A percentile compares a stretch with the other conserved stretches of the same genome.
phyloP scores from a whole-genome alignment of 176 grass and related monocot species.

The Raddia distichophylla region DNA sequence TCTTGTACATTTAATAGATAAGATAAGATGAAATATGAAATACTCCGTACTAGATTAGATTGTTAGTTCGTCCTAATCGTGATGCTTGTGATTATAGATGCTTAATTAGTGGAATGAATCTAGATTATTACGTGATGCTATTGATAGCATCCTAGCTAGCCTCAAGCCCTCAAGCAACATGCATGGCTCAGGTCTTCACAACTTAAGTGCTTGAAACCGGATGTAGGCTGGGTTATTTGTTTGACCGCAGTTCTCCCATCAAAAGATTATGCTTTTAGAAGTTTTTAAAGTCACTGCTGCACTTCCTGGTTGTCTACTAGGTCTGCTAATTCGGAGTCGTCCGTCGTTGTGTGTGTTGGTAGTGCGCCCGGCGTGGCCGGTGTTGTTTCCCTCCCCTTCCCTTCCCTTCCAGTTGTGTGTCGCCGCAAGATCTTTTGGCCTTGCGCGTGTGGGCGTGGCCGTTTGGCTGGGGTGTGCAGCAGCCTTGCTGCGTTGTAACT shows the following conservation, averaged over 20 bases:
- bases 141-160: background rate
- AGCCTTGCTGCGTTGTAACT: too few species aligned
- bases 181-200: background rate
- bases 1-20: too few species aligned
- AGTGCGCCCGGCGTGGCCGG: too few species aligned
- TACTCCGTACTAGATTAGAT: conserved; percentile 24
- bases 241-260: background rate
- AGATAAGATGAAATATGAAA: too few species aligned
- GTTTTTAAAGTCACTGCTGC: background rate
- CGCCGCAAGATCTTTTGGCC: too few species aligned
- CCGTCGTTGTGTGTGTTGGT: too few species aligned
- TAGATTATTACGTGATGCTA: conserved; percentile 3
- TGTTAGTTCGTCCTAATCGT: conserved; percentile 39
- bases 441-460: too few species aligned
- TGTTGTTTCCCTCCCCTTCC: too few species aligned
- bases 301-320: too few species aligned
- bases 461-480: too few species aligned
- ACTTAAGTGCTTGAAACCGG: background rate
- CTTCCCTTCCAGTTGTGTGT: too few species aligned
- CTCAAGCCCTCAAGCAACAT: background rate
- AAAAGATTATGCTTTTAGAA: background rate
- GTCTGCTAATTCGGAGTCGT: too few species aligned
- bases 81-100: conserved; percentile 12
- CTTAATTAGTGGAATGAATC: background rate
- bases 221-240: background rate